Conservation (phyloP, 441 rosid species). For the Populus hybrid region DNA sequence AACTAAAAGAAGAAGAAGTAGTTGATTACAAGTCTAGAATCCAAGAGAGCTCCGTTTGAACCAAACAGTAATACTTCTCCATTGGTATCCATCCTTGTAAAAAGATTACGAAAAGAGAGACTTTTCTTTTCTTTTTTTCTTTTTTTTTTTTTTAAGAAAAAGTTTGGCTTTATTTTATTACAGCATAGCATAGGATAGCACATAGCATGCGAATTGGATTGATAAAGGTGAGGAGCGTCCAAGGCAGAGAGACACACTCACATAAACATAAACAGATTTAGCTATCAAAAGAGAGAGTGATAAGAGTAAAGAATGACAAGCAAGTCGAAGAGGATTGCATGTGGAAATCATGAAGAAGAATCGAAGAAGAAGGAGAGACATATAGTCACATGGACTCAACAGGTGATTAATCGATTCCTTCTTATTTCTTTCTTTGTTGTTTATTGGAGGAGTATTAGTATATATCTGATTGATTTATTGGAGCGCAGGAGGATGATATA, state of each 20-base stretch:
- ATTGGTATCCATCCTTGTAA: not conserved
- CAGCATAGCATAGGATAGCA: not conserved
- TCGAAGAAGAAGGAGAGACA: slow-evolving; percentile 99
- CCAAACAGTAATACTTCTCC: slow-evolving; percentile 34
- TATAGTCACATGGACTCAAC: slow-evolving; percentile 85
- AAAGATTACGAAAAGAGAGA: not conserved
- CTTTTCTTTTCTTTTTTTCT: slow-evolving; percentile 19
- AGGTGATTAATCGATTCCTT: slow-evolving; percentile 43
- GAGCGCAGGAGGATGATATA: slow-evolving; percentile 83
- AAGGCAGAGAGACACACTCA: slow-evolving; percentile 10
- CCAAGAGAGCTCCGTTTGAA: slow-evolving; percentile 36
- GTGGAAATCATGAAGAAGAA: slow-evolving; percentile 21
- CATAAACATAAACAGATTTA: not conserved
- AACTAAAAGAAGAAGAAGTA: slow-evolving; percentile 29
- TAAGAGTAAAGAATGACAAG: slow-evolving; percentile 40
- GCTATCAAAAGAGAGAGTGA: slow-evolving; percentile 2
- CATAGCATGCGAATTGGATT: slow-evolving; percentile 13
- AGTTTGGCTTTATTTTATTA: slow-evolving; percentile 27
- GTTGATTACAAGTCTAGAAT: slow-evolving; percentile 9
- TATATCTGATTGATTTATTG: slow-evolving; percentile 19
- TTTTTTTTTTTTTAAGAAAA: not conserved
- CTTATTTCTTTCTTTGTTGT: slow-evolving; percentile 6
- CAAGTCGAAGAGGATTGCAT: slow-evolving; percentile 35
- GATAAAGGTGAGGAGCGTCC: slow-evolving; percentile 69
- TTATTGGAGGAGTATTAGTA: not conserved